Base-by-base conservation (phyloP, 179 eudicot genomes). In the Pouteria campechiana region DNA sequence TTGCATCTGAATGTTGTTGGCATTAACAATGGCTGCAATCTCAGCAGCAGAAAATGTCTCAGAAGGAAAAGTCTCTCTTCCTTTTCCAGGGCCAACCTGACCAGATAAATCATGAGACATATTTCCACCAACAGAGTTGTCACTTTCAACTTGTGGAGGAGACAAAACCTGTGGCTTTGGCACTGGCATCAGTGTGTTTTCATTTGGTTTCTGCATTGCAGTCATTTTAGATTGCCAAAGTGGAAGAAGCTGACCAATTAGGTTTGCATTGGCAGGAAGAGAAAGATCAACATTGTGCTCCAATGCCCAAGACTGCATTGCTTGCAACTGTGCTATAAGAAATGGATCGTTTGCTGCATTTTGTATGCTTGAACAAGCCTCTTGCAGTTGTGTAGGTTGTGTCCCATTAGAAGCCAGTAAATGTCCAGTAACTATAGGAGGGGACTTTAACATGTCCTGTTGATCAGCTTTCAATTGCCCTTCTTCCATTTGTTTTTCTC, bases 251-350 rank as follows among this genome's bases (percentile, higher is more conserved):
- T 87, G 99, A 9, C 76, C 73, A 63, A 90, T 52, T 75, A 81
- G 29, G 58, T 66, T 78, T 20, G 93, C 97, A 74, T 81, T 89
- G 25, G 70, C 77, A 22, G 98, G 98, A 41, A 48, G 67, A 32
- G 98, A 74, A 21, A 90, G 57, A 64, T 90, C 99, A 25, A 90
- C 79, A 64, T 87, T 79, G 57, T 73, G 82, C 59, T 87, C 96
- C 31, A 49, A 65, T 4, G 94, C 98, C 76, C 83, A 73, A 25
- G 87, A 90, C 59, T 86, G 94, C 60, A 86, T 53, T 27, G 70
- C 70, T 61, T 69, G 81, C 70, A 76, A 56, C 55, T 88, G 85
- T 15, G 93, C 93, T 83, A 79, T 57, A 22, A 85, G 62, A 27
- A 70, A 45, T 39, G 50, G 90, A 46, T 50, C 70, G 58, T 74